Evolutionary conservation across 2,329 filamentous ascomycete genomes (phyloP), one percentile per base, ranked within the genome.

Genomic region (Fusarium secorum): DNA sequence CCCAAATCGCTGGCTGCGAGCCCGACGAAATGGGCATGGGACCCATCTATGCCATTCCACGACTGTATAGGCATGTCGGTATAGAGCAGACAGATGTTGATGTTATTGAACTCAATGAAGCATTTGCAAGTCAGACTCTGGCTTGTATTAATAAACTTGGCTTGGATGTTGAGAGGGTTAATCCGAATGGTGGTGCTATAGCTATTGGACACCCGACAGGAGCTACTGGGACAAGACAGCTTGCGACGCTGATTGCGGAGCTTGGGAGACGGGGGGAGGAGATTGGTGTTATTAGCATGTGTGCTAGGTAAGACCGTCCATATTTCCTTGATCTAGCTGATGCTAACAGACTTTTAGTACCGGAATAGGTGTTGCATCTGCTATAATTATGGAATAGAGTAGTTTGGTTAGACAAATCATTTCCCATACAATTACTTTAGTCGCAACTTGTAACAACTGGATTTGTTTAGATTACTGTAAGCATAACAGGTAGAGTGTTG

Each of bases 11-110:
- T 2, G 95, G 95, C 17, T 97, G 93, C 78, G 85, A 85, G 57
- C 94, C 95, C 0, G 93, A 97, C 77, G 94, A 97, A 85, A 97
- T 98, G 95, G 95, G 95, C 51, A 86, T 97, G 60, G 95, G 94
- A 0, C 95, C 95, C 0, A 92, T 93, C 1, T 78, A 97, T 35
- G 94, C 93, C 0, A 95, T 97, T 53, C 95, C 94, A 3, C 91
- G 90, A 77, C 84, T 97, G 36, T 85, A 97, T 30, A 79, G 84
- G 15, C 86, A 88, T 67, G 87, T 91, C 3, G 93, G 90, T 0
- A 79, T 97, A 15, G 78, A 82, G 46, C 90, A 84, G 22, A 83
- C 85, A 5, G 93, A 97, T 60, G 88, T 97, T 0, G 87, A 91
- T 38, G 84, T 95, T 14, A 97, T 94, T 93, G 95, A 97, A 83